Base-by-base conservation (phyloP, 768 basidiomycete species). In the Collybia sp. region DNA sequence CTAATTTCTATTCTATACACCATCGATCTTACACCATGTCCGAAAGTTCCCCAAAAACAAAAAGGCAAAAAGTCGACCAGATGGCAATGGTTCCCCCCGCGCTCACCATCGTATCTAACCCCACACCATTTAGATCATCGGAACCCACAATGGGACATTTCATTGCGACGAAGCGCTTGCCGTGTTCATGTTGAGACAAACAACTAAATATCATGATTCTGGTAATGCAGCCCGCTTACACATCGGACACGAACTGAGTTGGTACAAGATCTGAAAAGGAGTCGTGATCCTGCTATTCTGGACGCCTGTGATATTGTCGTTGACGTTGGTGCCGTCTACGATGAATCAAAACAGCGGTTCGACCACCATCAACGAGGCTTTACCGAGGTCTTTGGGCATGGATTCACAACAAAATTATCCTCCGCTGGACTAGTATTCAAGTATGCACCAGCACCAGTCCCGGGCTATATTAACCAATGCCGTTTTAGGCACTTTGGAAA, bases 281-380 rank as follows among this genome's bases (percentile, higher is more conserved):
- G 75, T 34, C 77, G 92, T 35, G 86, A 92, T 59, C 83, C 85
- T 3, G 73, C 70, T 10, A 55, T 82, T 12, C 75, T 94, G 30
- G 82, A 83, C 49, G 73, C 80, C 5, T 93, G 94, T 63, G 85
- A 93, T 61, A 93, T 99, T 58, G 89, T 99, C 25, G 92, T 98
- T 17, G 95, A 99, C 59, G 93, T 99, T 42, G 94, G 96, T 9
- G 93, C 88, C 5, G 76, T 88, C 17, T 99, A 97, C 63, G 91
- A 95, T 45, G 80, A 83, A 58, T 69, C 69, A 49, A 80, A 73
- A 45, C 79, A 85, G 44, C 77, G 86, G 33, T 99, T 92, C 62
- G 95, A 99, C 64, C 95, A 99, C 60, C 95, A 99, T 60, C 95
- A 99, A 59, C 81, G 94, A 35, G 93, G 88, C 0, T 99, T 99